These are phyloP conservation scores for Rhodotorula toruloides DNA, from an alignment of 768 basidiomycete genomes.

Conservation along the genomic window DNA sequence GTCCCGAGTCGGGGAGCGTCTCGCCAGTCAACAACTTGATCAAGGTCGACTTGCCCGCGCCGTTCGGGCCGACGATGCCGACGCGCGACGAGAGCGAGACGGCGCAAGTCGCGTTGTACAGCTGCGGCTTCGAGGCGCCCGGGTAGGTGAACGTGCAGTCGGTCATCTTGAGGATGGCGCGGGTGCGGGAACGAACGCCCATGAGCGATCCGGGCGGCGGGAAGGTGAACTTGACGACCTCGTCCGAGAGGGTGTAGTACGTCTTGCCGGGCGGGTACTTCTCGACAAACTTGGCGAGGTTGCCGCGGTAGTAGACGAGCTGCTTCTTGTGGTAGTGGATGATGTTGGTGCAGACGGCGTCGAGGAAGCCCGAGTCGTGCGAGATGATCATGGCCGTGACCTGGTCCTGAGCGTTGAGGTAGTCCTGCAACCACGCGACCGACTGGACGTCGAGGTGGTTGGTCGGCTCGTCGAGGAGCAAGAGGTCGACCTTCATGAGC, in stretches of 20 bases:
- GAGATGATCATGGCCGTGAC: slow-evolving; percentile 89
- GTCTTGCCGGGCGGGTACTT: slow-evolving; percentile 88
- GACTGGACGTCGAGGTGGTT: slow-evolving; percentile 57
- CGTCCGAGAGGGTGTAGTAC: slow-evolving; percentile 92
- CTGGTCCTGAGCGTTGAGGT: slow-evolving; percentile 70
- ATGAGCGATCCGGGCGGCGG: slow-evolving; percentile 91
- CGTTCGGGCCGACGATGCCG: slow-evolving; percentile 81
- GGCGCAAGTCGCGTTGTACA: slow-evolving; percentile 83
- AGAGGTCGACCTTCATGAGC: slow-evolving; percentile 73
- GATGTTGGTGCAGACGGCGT: slow-evolving; percentile 91
- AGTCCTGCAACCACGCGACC: slow-evolving; percentile 86
- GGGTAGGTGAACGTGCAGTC: slow-evolving; percentile 94
- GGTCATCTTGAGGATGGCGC: slow-evolving; percentile 86
- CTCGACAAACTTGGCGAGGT: slow-evolving; percentile 71
- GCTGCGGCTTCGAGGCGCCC: slow-evolving; percentile 68
- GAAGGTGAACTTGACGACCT: slow-evolving; percentile 90
- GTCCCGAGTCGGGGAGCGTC: slow-evolving; percentile 80
- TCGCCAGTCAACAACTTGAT: slow-evolving; percentile 94
- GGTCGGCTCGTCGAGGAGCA: slow-evolving; percentile 57
- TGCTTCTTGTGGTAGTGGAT: slow-evolving; percentile 96
- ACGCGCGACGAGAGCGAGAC: slow-evolving; percentile 96
- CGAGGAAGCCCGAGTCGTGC: slow-evolving; percentile 95
- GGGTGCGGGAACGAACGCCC: slow-evolving; percentile 92
- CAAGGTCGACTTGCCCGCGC: slow-evolving; percentile 91
- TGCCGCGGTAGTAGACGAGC: slow-evolving; percentile 91